Evolutionary conservation across 2,329 filamentous ascomycete genomes (phyloP), one percentile per base, ranked within the genome.

Genomic region (Hypoxylon sp.): DNA sequence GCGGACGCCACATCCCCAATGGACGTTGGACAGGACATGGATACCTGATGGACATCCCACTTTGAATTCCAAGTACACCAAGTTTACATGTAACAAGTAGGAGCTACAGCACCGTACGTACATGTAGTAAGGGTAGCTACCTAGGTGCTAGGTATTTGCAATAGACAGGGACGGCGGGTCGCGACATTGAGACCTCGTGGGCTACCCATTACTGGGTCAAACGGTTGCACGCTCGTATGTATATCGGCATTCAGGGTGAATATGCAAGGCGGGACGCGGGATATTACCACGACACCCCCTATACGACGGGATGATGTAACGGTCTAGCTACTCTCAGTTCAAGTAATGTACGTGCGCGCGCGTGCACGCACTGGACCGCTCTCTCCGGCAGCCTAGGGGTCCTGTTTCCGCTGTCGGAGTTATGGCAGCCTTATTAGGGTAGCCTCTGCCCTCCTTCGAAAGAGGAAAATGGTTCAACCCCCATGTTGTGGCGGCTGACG

Each of bases 221-320:
- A 60, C 52, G 53, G 65, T 50, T 29, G 43, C 34, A 55, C 21
- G 29, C 46, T 52, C 51, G 52, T 61, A 60, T 60, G 45, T 61
- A 52, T 39, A 60, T 46, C 50, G 55, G 53, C 59, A 66, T 59
- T 48, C 45, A 30, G n/a, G 47, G 51, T 48, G 53, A 56, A 47
- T 61, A 63, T 63, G 67, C 60, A 67, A 45, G 67, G 60, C 67
- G 67, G 67, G 56, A 67, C 23, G 32, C 67, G 67, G 67, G 63
- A 67, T 69, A 64, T 69, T 67, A 69, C 67, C 60, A 62, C 56
- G 56, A 47, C 41, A 34, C 37, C 34, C 47, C 30, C 30, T 37
- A 61, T 67, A 64, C 60, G 67, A 60, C 63, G 67, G 63, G 57
- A 69, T 69, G 63, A 69, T 69, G 67, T 69, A 69, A 69, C 45